phyloP scores from a whole-genome alignment of 1,284 basidiomycete species.

The Gastroboletus turbinatus region DNA sequence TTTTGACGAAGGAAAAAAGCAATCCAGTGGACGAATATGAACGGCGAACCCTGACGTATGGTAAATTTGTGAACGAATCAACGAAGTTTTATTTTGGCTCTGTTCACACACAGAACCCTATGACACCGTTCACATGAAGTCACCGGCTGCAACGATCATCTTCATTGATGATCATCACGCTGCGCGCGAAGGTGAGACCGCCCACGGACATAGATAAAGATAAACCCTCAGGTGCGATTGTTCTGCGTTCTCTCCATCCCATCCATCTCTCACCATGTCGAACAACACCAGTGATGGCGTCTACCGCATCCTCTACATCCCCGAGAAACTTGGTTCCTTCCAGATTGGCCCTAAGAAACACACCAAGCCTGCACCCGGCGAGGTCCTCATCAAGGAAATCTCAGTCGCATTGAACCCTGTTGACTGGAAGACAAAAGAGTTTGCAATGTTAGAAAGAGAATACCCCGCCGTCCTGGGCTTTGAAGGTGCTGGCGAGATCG shows the following conservation, averaged over 20 bases:
- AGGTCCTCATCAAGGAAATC: constrained; percentile 16
- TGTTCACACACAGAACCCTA: no score
- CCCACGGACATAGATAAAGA: not conserved
- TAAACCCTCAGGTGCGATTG: not conserved
- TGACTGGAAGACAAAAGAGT: constrained; percentile 37
- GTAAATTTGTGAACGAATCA: no score
- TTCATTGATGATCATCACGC: not conserved
- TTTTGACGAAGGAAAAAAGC: no score
- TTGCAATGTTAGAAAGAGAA: constrained; percentile 21
- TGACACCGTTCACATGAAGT: not conserved
- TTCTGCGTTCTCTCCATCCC: not conserved
- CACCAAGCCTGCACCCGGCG: constrained; percentile 2
- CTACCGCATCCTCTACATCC: not conserved
- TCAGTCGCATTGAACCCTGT: constrained; percentile 12
- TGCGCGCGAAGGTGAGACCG: not conserved
- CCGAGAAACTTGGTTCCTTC: constrained; percentile 5
- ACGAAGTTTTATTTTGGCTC: no score
- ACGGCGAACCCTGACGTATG: no score
- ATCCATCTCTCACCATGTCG: not conserved
- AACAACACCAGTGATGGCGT: not conserved
- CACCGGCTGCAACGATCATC: not conserved
- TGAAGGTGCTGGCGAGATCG: constrained; percentile 41
- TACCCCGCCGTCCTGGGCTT: constrained; percentile 28
- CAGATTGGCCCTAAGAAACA: not conserved
- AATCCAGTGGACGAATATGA: no score